Evolutionary conservation across 202 grass and related monocot species (phyloP).

Genomic region (Eragrostis tef): DNA sequence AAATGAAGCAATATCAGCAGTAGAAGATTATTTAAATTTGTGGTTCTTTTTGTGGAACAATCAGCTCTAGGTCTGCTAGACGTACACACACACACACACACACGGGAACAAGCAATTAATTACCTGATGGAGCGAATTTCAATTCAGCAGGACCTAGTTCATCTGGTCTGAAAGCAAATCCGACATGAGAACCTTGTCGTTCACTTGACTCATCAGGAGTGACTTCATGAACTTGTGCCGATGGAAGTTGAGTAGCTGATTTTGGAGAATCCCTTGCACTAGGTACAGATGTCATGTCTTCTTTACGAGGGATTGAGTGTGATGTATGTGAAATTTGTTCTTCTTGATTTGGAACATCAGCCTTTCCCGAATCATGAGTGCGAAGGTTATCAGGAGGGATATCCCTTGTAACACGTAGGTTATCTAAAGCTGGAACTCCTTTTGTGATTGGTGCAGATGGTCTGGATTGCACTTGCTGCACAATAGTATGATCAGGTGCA

Average conservation of each 20-base stretch:
- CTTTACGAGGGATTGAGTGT: slow-evolving; percentile 14
- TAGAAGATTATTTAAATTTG: slow-evolving; percentile 1
- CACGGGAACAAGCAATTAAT: slow-evolving; percentile 21
- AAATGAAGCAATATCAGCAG: slow-evolving; percentile 20
- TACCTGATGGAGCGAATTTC: slow-evolving; percentile 38
- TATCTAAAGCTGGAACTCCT: slow-evolving; percentile 27
- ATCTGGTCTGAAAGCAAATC: neutral
- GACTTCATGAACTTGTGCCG: slow-evolving; percentile 19
- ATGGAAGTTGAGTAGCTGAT: slow-evolving; percentile 19
- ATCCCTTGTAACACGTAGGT: neutral
- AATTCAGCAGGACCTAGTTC: slow-evolving; percentile 22
- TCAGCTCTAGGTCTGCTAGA: neutral
- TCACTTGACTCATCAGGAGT: slow-evolving; percentile 36
- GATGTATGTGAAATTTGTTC: slow-evolving; percentile 21
- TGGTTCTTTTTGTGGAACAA: neutral
- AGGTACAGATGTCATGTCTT: slow-evolving; percentile 16
- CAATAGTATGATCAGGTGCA: slow-evolving; percentile 8
- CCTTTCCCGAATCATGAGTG: neutral
- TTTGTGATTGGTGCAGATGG: slow-evolving; percentile 16
- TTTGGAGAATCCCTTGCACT: neutral
- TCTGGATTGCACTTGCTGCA: slow-evolving; percentile 11
- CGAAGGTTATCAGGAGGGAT: slow-evolving; percentile 11
- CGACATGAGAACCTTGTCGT: slow-evolving; percentile 32
- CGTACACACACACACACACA: too few relatives aligned
- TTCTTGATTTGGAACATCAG: slow-evolving; percentile 21